Evolutionary conservation across 1,284 basidiomycete genomes (phyloP), one percentile per base, ranked within the genome.

Genomic region (Cryptococcus sp.): DNA sequence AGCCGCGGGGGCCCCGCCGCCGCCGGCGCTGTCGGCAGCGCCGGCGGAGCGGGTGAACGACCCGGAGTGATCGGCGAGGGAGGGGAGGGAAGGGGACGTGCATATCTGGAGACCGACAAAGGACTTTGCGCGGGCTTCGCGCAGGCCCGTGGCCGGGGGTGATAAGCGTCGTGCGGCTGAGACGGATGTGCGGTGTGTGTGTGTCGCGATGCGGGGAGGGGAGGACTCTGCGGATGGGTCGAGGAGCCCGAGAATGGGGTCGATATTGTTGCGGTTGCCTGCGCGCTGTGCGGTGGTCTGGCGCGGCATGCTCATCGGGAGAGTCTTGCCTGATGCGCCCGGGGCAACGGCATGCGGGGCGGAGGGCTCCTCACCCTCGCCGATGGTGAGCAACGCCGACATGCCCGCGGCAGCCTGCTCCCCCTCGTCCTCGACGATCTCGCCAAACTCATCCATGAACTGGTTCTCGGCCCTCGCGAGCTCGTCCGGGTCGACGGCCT

Each of bases 101-200:
- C 63, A 44, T 46, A 77, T 77, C 48, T 71, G 68, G 11, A 77
- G 61, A 1, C 75, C 75, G 43, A 77, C 75, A 48, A 72, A 73
- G 1, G 71, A 73, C 39, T 66, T 66, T 5, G 65, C 55, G 15
- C 68, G 63, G 13, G n/a, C 45, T 35, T 54, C 45, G 42, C 37
- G 52, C 36, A 57, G 33, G 37, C 18, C 24, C 23, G 38, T 18
- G 6, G 52, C 37, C 36, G 45, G 24, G 7, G 33, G n/a, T 13
- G 28, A 3, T 20, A 5, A 0, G 48, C n/a, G n/a, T 6, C 15
- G 9, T 4, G 13, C 9, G 38, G 20, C 9, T 13, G 55, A n/a
- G 42, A 40, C 37, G 16, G 47, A 36, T 1, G 48, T 47, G 23
- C 37, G 24, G 33, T 40, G 40, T 21, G 18, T 42, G 45, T 59